These are phyloP conservation scores for Fusarium hainanense DNA, from an alignment of 2,329 filamentous ascomycete genomes.

Conservation along the genomic window DNA sequence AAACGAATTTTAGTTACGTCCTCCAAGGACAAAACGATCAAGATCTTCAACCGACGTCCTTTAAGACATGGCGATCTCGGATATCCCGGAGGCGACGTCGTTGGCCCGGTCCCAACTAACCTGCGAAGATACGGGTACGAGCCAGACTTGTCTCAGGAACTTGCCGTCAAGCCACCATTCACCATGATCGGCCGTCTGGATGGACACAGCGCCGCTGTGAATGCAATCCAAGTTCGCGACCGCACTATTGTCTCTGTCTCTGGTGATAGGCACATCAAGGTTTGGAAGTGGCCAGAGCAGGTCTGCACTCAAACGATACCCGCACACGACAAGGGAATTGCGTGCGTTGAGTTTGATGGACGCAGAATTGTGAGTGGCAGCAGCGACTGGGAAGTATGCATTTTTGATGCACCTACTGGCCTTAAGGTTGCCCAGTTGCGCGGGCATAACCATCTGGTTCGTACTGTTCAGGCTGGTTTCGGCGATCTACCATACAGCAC, in stretches of 20 bases:
- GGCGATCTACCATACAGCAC: slow-evolving; percentile 86
- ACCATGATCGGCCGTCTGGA: slow-evolving; percentile 81
- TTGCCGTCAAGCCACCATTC: slow-evolving; percentile 71
- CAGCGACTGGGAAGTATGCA: slow-evolving; percentile 94
- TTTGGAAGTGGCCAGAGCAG: slow-evolving; percentile 91
- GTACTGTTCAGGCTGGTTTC: slow-evolving; percentile 95
- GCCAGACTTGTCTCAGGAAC: slow-evolving; percentile 57
- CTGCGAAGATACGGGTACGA: slow-evolving; percentile 67
- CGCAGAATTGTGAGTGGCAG: slow-evolving; percentile 94
- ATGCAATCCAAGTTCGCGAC: slow-evolving; percentile 90
- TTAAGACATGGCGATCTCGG: slow-evolving; percentile 71
- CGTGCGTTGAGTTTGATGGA: slow-evolving; percentile 96
- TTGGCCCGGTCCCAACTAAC: slow-evolving; percentile 65
- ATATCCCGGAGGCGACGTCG: slow-evolving; percentile 56
- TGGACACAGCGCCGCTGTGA: slow-evolving; percentile 91
- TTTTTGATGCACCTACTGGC: slow-evolving; percentile 87
- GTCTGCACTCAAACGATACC: slow-evolving; percentile 80
- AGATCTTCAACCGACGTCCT: slow-evolving; percentile 87
- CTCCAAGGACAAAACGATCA: slow-evolving; percentile 97
- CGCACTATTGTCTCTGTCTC: slow-evolving; percentile 93
- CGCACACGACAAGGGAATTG: slow-evolving; percentile 94
- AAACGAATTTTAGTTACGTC: slow-evolving; percentile 92
- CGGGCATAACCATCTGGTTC: slow-evolving; percentile 85
- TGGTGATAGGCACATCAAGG: slow-evolving; percentile 91
- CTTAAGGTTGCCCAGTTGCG: slow-evolving; percentile 89